These are phyloP conservation scores for Firmiana major DNA, from an alignment of 345 rosid species.

Conservation along the genomic window DNA sequence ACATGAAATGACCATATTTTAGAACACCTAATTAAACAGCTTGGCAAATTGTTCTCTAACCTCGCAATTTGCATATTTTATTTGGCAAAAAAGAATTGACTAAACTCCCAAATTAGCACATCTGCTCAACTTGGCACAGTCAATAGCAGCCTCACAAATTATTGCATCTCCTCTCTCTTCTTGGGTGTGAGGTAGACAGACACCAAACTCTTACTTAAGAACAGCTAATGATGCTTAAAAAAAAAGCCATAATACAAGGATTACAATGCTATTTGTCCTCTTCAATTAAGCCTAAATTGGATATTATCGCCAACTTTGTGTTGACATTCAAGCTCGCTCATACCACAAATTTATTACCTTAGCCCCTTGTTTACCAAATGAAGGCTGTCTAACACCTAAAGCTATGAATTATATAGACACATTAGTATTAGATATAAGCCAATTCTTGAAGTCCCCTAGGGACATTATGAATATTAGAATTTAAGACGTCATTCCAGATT, in stretches of 20 bases:
- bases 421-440: no score
- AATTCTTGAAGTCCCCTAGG: neutral
- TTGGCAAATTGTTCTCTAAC: slow-evolving; percentile 1
- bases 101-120: neutral
- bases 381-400: no score
- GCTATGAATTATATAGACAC: no score
- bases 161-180: neutral
- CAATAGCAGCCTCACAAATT: slow-evolving; percentile 6
- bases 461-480: neutral
- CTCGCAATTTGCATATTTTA: slow-evolving; percentile 12
- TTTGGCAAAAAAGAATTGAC: slow-evolving; percentile 6
- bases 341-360: neutral
- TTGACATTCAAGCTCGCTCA: neutral
- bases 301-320: slow-evolving; percentile 21
- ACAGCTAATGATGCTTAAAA: slow-evolving; percentile 14
- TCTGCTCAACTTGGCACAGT: slow-evolving; percentile 1
- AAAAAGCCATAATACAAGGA: neutral
- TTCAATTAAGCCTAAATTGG: slow-evolving; percentile 24
- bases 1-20: neutral
- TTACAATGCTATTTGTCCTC: neutral
- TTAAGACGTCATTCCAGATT: neutral
- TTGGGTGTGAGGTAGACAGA: slow-evolving; percentile 12
- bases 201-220: slow-evolving; percentile 16
- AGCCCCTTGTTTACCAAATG: neutral
- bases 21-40: neutral